Conservation (phyloP, 257 asterid genomes). For the Phtheirospermum japonicum region DNA sequence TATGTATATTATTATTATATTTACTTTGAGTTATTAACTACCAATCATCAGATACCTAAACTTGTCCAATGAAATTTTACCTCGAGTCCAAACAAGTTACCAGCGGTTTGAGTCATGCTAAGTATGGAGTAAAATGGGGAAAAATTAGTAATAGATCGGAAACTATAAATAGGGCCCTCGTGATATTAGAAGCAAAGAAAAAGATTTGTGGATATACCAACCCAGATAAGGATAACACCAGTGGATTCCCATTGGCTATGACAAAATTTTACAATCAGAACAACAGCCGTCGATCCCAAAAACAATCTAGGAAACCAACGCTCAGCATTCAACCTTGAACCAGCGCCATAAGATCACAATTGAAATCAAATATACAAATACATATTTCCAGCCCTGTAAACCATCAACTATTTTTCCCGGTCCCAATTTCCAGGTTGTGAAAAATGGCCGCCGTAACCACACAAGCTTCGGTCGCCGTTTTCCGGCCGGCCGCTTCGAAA, state of each 20-base stretch:
- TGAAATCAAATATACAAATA: slow-evolving; percentile 42
- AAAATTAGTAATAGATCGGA: too few relatives aligned
- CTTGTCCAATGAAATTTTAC: too few relatives aligned
- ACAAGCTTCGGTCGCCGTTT: slow-evolving; percentile 66
- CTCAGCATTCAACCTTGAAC: slow-evolving; percentile 32
- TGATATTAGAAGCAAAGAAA: too few relatives aligned
- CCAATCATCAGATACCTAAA: too few relatives aligned
- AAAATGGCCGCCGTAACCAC: slow-evolving; percentile 73
- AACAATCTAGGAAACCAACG: too few relatives aligned
- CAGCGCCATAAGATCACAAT: slow-evolving; percentile 46
- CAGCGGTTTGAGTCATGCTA: too few relatives aligned
- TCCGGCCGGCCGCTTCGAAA: slow-evolving; percentile 61
- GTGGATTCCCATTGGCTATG: slow-evolving; percentile 53
- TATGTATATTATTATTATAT: too few relatives aligned
- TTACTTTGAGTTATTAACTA: too few relatives aligned
- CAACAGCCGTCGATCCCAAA: slow-evolving; percentile 48
- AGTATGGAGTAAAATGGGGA: too few relatives aligned
- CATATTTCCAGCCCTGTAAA: too few relatives aligned
- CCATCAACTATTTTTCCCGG: slow-evolving; percentile 15
- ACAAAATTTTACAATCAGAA: slow-evolving; percentile 36
- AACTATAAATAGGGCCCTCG: too few relatives aligned
- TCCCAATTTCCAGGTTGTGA: background rate
- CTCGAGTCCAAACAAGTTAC: too few relatives aligned
- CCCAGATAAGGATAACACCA: slow-evolving; percentile 64
- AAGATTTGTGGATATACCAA: slow-evolving; percentile 50